These are phyloP conservation scores for Mycena filopes DNA, from an alignment of 768 basidiomycete species.

Conservation along the genomic window DNA sequence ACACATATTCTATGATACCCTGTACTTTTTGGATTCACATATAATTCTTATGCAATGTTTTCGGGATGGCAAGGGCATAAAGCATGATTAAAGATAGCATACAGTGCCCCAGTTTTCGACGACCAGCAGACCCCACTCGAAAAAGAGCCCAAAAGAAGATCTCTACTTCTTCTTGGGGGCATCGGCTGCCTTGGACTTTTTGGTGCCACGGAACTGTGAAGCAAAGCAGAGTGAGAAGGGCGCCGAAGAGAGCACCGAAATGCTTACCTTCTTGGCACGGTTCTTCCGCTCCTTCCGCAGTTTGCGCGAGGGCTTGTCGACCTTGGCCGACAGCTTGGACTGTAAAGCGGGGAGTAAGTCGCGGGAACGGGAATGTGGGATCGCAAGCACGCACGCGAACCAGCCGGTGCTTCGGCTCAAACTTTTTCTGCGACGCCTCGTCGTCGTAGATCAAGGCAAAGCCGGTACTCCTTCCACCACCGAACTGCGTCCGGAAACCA, in stretches of 20 bases:
- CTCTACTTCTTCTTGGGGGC: conserved; percentile 92
- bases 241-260: background rate
- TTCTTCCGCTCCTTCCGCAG: conserved; percentile 99
- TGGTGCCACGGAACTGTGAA: conserved; percentile 89
- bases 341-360: conserved; percentile 40
- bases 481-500: conserved; percentile 95
- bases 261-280: conserved; percentile 92
- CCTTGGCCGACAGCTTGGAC: conserved; percentile 79
- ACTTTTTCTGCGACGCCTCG: conserved; percentile 93
- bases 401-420: conserved; percentile 96
- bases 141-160: conserved; percentile 29
- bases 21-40: conserved; percentile 31
- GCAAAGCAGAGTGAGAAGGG: conserved; percentile 21
- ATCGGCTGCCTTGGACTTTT: conserved; percentile 94
- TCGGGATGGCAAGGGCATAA: conserved; percentile 44
- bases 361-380: conserved; percentile 9
- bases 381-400: conserved; percentile 77
- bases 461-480: conserved; percentile 97
- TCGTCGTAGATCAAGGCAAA: conserved; percentile 98
- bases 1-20: conserved; percentile 44
- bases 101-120: conserved; percentile 45
- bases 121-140: conserved; percentile 34
- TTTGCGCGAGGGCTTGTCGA: conserved; percentile 93
- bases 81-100: conserved; percentile 52
- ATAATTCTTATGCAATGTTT: conserved; percentile 40